Evolutionary conservation across 805 yeast genomes (phyloP), one percentile per base, ranked within the genome.

Genomic region (Candida ponderosae): DNA sequence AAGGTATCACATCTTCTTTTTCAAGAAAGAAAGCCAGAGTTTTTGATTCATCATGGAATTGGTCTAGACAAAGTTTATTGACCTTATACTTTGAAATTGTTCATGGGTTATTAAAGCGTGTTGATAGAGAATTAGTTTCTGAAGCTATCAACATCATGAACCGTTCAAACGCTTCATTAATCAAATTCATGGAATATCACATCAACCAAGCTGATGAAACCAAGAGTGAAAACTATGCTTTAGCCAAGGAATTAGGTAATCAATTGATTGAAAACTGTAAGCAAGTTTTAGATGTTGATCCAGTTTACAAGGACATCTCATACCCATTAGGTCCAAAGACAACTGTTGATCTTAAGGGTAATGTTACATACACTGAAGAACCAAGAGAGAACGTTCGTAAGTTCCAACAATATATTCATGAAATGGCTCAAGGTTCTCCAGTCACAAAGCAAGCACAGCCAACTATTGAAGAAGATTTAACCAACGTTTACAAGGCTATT

Each of bases 31-130:
- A 93, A 70, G 95, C 97, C 21, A 84, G 98, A 70, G 79, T 82
- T 38, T 93, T 90, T 63, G 97, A 93, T 65, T 88, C 97, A 18
- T 88, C 89, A 65, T 93, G 98, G 98, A 94, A 94, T 65, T 93
- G 98, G 98, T 97, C 97, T 34, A 85, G 97, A 65, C 98, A 93
- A 70, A 96, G 93, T 60, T 84, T 93, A 43, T 69, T 93, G 51
- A 77, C 88, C 35, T 81, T 93, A 86, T 93, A 85, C 68, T 93
- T 76, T 59, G 97, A 93, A 64, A 88, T 93, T 54, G 88, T 93
- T 51, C 94, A 93, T 62, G 98, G 98, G 61, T 81, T 85, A 46
- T 74, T 88, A 44, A 81, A 62, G 76, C 81, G 86, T 42, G 83
- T 93, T 48, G 97, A 93, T 63, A 79, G 98, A 62, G 96, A 93